These are phyloP conservation scores for Citrus medica DNA, from an alignment of 345 rosid genomes.

Conservation along the genomic window DNA sequence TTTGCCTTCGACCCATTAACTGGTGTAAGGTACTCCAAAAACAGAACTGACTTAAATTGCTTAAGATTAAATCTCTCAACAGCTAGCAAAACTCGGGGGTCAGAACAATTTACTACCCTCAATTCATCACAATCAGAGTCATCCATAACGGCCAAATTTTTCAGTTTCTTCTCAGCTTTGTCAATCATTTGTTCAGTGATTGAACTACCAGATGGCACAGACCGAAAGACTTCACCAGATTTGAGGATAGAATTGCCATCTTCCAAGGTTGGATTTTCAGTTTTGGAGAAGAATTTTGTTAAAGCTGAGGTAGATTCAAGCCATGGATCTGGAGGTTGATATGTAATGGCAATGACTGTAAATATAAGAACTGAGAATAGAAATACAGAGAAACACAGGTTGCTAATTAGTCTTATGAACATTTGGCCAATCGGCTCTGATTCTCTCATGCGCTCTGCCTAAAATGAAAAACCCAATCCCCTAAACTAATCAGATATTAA, in stretches of 20 bases:
- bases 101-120: constrained; percentile 71
- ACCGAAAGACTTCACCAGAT: constrained; percentile 74
- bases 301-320: constrained; percentile 84
- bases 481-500: too few species aligned
- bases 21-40: constrained; percentile 74
- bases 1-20: constrained; percentile 63
- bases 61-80: constrained; percentile 78
- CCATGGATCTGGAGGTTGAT: constrained; percentile 98
- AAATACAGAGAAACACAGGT: constrained; percentile 88
- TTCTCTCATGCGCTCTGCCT: neutral
- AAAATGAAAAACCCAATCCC: neutral
- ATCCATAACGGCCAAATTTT: constrained; percentile 27
- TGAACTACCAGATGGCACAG: constrained; percentile 20
- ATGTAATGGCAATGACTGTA: constrained; percentile 80
- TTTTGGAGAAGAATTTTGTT: constrained; percentile 62
- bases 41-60: constrained; percentile 65
- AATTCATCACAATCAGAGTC: constrained; percentile 44
- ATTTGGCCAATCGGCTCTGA: constrained; percentile 67
- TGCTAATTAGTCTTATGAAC: constrained; percentile 70
- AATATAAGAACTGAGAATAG: constrained; percentile 78
- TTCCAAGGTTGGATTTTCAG: constrained; percentile 77
- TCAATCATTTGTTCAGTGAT: constrained; percentile 51
- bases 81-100: constrained; percentile 61
- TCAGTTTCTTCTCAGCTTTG: constrained; percentile 37
- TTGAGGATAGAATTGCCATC: constrained; percentile 60